Evolutionary conservation across 306 rosid species (phyloP), one percentile per base, ranked within the genome.

Genomic region (Macrotyloma uniflorum): DNA sequence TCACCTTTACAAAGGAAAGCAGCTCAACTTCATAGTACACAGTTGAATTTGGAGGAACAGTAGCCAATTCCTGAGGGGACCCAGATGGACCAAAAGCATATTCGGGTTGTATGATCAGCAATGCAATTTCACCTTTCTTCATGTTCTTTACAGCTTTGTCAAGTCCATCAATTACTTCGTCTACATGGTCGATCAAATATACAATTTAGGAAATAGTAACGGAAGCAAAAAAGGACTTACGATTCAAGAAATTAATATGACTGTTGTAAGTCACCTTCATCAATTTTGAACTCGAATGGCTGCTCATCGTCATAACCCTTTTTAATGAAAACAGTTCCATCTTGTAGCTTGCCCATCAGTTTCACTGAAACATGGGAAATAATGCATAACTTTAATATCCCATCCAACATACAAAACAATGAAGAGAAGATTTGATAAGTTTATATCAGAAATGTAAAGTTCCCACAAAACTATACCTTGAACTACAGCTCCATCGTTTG

Each of bases 61-160:
- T 67, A 20, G 94, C 91, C 71, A 93, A 69, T 42, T 93, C 94
- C 81, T 87, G 96, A 47, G 88, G 54, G 26, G 90, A 88, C 53
- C 83, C 93, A 36, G 85, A 75, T 5, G 90, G 35, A 20, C 98
- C 98, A 85, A 91, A 91, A 58, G 97, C 99, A 77, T 93, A 90
- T 61, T 96, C 98, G 1, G 94, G 93, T 4, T 90, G 91, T 32
- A 96, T 67, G 30, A 83, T 89, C 88, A 96, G 40, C 69, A 79
- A 53, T 33, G 99, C 98, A 30, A 72, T 78, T 86, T 93, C 99
- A 73, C 98, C 98, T 84, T 91, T 90, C 90, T 96, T 96, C 98
- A 93, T 96, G 74, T 94, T 87, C 79, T 80, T 58, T 61, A 90
- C 90, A 55, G 97, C 97, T 81, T 67, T 84, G 66, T 96, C 98